Evolutionary conservation across 2,329 filamentous ascomycete genomes (phyloP).

Genomic region (Chrysoporthe cubensis): DNA sequence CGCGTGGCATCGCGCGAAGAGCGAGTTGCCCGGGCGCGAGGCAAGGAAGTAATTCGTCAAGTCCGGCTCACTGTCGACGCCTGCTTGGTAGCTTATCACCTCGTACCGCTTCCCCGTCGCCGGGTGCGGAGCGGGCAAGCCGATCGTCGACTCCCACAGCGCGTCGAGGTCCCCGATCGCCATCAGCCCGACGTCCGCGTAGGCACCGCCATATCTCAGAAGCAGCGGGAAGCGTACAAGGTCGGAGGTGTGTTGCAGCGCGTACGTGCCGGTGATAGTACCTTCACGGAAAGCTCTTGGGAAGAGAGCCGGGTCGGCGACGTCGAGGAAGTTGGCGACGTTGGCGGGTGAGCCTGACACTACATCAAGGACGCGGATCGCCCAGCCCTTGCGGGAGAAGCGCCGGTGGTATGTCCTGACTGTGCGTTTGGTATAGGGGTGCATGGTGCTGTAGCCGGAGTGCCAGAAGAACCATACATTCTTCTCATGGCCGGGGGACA

Average conservation of each 20-base stretch:
- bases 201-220: constrained; percentile 61
- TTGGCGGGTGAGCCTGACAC: constrained; percentile 49
- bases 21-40: constrained; percentile 43
- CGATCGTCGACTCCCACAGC: constrained; percentile 55
- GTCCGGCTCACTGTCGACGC: constrained; percentile 37
- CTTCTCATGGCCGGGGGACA: constrained; percentile 45
- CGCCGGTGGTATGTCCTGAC: constrained; percentile 58
- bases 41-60: constrained; percentile 56
- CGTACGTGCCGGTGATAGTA: constrained; percentile 53
- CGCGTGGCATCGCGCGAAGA: constrained; percentile 51
- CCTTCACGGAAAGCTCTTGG: constrained; percentile 55
- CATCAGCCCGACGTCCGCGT: constrained; percentile 60
- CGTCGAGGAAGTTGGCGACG: constrained; percentile 53
- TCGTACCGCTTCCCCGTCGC: constrained; percentile 46
- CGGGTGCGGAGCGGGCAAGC: constrained; percentile 38
- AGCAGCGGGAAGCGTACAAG: constrained; percentile 61
- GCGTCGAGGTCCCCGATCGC: constrained; percentile 60
- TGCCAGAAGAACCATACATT: constrained; percentile 66
- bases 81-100: constrained; percentile 51
- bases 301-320: constrained; percentile 47
- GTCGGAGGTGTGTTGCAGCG: constrained; percentile 59
- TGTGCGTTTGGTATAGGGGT: constrained; percentile 56
- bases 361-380: constrained; percentile 54
- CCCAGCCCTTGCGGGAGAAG: constrained; percentile 56
- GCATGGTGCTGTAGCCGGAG: constrained; percentile 51